phyloP scores from a whole-genome alignment of 208 protist genomes.

The Leishmania gerbilli region DNA sequence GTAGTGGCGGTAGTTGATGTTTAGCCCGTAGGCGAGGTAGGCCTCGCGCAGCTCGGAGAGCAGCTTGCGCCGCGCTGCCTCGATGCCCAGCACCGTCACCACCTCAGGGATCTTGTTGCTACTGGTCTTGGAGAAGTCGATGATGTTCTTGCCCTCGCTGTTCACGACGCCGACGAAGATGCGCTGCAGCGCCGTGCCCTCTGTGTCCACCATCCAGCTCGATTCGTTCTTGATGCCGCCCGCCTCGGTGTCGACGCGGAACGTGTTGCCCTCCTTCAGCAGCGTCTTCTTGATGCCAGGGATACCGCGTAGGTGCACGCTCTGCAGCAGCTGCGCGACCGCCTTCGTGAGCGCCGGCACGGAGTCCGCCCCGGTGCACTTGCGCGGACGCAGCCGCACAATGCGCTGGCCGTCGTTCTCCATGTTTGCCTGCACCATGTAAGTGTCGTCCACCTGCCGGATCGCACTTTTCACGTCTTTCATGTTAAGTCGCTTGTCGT shows the following conservation, averaged over 20 bases:
- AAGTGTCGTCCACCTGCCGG: constrained; percentile 74
- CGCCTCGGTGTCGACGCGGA: constrained; percentile 51
- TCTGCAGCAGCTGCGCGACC: constrained; percentile 69
- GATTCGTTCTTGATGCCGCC: constrained; percentile 51
- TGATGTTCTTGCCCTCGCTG: constrained; percentile 85
- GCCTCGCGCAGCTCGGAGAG: constrained; percentile 93
- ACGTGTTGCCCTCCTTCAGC: constrained; percentile 64
- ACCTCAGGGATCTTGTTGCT: constrained; percentile 99
- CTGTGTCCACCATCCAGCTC: constrained; percentile 94
- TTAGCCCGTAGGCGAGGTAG: constrained; percentile 95
- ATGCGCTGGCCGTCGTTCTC: constrained; percentile 95
- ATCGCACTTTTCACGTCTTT: constrained; percentile 94
- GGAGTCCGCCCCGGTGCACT: constrained; percentile 49
- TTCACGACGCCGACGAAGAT: constrained; percentile 97
- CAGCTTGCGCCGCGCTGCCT: constrained; percentile 81
- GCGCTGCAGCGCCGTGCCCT: constrained; percentile 96
- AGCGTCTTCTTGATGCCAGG: constrained; percentile 95
- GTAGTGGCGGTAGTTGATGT: constrained; percentile 99
- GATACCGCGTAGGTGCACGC: constrained; percentile 94
- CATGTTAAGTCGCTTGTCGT: constrained; percentile 94
- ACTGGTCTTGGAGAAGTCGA: constrained; percentile 94
- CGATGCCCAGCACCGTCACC: constrained; percentile 93
- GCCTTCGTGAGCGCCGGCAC: constrained; percentile 62
- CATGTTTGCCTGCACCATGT: constrained; percentile 89
- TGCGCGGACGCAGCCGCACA: constrained; percentile 87